phyloP scores from a whole-genome alignment of 2,329 filamentous ascomycete genomes.

The Drechslera avenae region DNA sequence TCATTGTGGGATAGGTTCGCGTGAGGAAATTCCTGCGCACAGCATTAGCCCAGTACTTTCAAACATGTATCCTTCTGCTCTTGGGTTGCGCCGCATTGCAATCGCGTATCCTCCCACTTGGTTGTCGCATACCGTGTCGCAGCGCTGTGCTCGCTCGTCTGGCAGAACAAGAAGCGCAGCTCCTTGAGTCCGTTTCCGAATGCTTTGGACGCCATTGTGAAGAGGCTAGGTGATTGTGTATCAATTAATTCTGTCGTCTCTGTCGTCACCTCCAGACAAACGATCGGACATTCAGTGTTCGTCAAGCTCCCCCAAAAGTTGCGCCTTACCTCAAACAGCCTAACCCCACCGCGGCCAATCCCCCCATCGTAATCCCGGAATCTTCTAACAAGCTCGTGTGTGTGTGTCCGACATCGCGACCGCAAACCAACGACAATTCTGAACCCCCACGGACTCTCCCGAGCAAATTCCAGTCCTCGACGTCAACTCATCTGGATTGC shows the following conservation, averaged over 20 bases:
- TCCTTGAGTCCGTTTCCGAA: slow-evolving; percentile 90
- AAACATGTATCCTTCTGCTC: background rate
- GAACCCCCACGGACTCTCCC: too few relatives aligned
- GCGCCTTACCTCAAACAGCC: slow-evolving; percentile 13
- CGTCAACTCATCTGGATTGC: background rate
- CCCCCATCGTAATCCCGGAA: slow-evolving; percentile 34
- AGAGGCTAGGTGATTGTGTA: slow-evolving; percentile 7
- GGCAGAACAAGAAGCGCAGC: slow-evolving; percentile 96
- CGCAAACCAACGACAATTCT: slow-evolving; percentile 2
- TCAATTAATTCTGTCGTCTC: slow-evolving; percentile 22
- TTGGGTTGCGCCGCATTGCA: background rate
- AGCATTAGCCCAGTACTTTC: slow-evolving; percentile 9
- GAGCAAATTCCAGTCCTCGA: background rate
- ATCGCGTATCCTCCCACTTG: slow-evolving; percentile 2
- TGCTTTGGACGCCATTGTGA: slow-evolving; percentile 82
- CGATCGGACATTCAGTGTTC: slow-evolving; percentile 21
- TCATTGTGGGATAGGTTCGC: slow-evolving; percentile 95
- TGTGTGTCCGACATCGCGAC: slow-evolving; percentile 25
- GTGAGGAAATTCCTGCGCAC: slow-evolving; percentile 80
- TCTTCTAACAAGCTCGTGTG: slow-evolving; percentile 18
- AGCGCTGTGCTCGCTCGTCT: slow-evolving; percentile 88
- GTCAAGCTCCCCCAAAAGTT: slow-evolving; percentile 22
- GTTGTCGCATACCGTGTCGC: slow-evolving; percentile 71
- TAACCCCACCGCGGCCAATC: slow-evolving; percentile 27
- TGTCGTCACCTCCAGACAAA: slow-evolving; percentile 1